A percentile compares a stretch with the other conserved stretches of the same genome.
Evolutionary conservation across 805 yeast species (phyloP).

Genomic region (Candida vartiovaarae): DNA sequence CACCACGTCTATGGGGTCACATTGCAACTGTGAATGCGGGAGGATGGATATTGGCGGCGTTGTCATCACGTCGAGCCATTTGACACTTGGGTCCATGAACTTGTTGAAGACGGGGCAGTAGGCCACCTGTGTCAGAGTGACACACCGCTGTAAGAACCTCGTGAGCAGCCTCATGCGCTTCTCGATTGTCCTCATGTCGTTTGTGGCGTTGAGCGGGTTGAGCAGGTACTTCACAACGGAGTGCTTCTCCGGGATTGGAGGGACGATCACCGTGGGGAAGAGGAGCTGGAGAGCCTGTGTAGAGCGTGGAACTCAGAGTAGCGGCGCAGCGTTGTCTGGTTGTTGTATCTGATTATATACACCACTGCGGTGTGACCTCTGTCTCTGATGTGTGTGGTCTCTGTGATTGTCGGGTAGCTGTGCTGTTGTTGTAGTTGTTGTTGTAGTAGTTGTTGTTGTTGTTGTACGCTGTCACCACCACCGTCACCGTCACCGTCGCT

Average conservation of each 20-base stretch:
- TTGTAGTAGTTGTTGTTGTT: background rate
- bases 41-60: conserved; percentile 48
- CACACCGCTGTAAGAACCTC: conserved; percentile 73
- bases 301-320: conserved; percentile 90
- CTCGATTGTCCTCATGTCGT: conserved; percentile 42
- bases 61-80: conserved; percentile 70
- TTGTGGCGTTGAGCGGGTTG: conserved; percentile 37
- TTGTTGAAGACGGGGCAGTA: conserved; percentile 58
- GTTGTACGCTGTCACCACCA: background rate
- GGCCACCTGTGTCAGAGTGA: conserved; percentile 46
- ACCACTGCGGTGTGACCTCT: conserved; percentile 58
- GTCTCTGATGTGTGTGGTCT: conserved; percentile 53
- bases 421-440: background rate
- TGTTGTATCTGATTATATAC: conserved; percentile 60
- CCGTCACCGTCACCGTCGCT: background rate
- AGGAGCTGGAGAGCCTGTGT: conserved; percentile 60
- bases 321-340: conserved; percentile 59
- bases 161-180: conserved; percentile 71
- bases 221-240: conserved; percentile 42
- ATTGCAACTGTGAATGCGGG: conserved; percentile 45
- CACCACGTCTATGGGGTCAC: conserved; percentile 57
- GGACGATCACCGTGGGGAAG: conserved; percentile 77
- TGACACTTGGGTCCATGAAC: conserved; percentile 79
- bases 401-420: conserved; percentile 2
- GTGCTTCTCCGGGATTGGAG: conserved; percentile 92